These are phyloP conservation scores for Arabidopsis thaliana DNA, from an alignment of 345 rosid genomes.

Conservation along the genomic window DNA sequence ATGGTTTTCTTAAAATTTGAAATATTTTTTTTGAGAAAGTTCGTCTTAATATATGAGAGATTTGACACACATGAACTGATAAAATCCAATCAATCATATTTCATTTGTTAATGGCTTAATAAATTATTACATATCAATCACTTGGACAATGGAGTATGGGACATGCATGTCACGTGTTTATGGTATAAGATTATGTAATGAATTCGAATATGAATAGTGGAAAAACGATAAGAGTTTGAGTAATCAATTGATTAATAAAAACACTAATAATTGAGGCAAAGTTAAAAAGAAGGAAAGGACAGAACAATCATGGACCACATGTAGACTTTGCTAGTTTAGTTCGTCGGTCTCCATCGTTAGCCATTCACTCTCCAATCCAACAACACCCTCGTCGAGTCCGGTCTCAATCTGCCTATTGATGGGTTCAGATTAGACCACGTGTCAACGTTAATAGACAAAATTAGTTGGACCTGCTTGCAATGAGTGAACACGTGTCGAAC, in stretches of 20 bases:
- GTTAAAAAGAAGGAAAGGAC: constrained; percentile 7
- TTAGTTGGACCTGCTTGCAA: constrained; percentile 31
- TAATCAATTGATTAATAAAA: constrained; percentile 4
- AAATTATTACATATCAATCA: constrained; percentile 14
- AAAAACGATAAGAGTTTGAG: constrained; percentile 18
- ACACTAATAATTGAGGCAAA: constrained; percentile 21
- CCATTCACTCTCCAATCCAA: constrained; percentile 34
- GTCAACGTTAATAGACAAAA: constrained; percentile 15
- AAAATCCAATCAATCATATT: neutral
- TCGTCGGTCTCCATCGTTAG: constrained; percentile 30
- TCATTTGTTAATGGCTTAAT: neutral
- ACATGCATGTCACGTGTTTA: constrained; percentile 19
- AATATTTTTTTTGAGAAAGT: too few relatives aligned
- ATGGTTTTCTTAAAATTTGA: neutral
- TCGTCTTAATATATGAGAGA: too few relatives aligned
- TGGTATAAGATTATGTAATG: neutral
- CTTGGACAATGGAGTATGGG: neutral
- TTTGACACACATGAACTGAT: constrained; percentile 1
- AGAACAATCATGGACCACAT: constrained; percentile 24
- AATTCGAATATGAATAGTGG: constrained; percentile 2
- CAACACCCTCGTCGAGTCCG: constrained; percentile 33
- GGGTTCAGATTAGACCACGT: constrained; percentile 20
- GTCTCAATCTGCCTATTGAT: constrained; percentile 34
- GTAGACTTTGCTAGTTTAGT: constrained; percentile 32
- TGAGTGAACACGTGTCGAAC: constrained; percentile 37